Evolutionary conservation across 306 rosid species (phyloP), one percentile per base, ranked within the genome.

Genomic region (Cucurbita ficifolia): DNA sequence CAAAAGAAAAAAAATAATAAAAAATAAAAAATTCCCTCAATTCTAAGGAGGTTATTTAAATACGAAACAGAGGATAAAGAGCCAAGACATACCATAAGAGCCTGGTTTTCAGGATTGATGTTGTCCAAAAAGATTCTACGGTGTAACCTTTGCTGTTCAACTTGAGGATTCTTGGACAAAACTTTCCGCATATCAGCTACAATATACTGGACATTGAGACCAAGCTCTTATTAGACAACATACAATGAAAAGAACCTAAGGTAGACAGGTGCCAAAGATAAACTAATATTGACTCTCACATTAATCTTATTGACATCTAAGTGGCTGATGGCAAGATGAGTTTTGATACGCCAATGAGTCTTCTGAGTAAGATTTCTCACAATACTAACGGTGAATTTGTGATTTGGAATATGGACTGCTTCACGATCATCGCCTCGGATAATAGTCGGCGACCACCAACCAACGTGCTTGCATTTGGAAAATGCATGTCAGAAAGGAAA

Each of bases 371-470:
- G 90, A 81, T 95, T 95, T 79, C 97, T 83, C 85, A 95, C 99
- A 78, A 95, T 89, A 81, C 84, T 95, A 53, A 95, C 97, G 64
- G 99, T 87, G 84, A 95, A 95, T 83, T 95, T 89, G 83, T 95
- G 96, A 77, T 95, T 95, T 67, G 99, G 99, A 82, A 95, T 95
- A 78, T 95, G 99, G 68, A 95, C 92, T 75, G 99, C 99, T 84
- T 95, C 99, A 22, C 99, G 97, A 83, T 95, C 97, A 81, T 95
- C 99, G 7, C 99, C 99, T 87, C 97, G 86, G 64, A 95, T 85
- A 65, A 95, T 95, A 58, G 99, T 91, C 63, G 99, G 96, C 29
- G 99, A 95, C 99, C 99, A 95, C 99, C 99, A 95, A 36, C 99
- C 97, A 76, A 95, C 96, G 62, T 95, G 97, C 99, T 95, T 82